Evolutionary conservation across 1,284 basidiomycete species (phyloP).

Genomic region (Thelephora terrestris): DNA sequence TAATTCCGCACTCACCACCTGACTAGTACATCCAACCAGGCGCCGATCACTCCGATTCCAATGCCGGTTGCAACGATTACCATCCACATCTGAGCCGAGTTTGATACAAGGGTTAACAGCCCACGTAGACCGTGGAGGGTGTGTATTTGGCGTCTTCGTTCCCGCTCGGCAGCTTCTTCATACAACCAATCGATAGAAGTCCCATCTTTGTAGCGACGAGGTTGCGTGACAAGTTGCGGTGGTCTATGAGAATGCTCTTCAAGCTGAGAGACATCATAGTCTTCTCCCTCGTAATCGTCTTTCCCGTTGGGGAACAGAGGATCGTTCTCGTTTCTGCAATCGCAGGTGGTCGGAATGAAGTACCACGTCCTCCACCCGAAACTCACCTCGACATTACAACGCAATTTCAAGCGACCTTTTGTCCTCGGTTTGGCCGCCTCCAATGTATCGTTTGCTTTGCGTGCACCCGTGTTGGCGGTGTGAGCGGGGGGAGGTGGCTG

Average conservation of each 20-base stretch:
- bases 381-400: too few species aligned
- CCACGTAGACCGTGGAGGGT: conserved; percentile 46
- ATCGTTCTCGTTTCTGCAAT: too few species aligned
- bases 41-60: conserved; percentile 61
- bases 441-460: too few species aligned
- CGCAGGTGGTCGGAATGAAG: too few species aligned
- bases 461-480: too few species aligned
- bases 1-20: conserved; percentile 44
- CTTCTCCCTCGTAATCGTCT: neutral
- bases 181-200: conserved; percentile 62
- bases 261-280: neutral
- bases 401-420: too few species aligned
- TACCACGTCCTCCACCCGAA: too few species aligned
- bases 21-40: conserved; percentile 66
- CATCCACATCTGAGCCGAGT: conserved; percentile 57
- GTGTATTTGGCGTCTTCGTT: conserved; percentile 39
- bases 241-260: neutral
- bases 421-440: too few species aligned
- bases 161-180: conserved; percentile 56
- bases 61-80: conserved; percentile 56
- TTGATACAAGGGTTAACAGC: conserved; percentile 40
- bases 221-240: neutral
- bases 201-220: conserved; percentile 36
- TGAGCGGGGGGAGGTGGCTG: too few species aligned
- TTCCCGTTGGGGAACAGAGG: too few species aligned